These are phyloP conservation scores for Bruguiera parviflora DNA, from an alignment of 345 rosid genomes.

Conservation along the genomic window DNA sequence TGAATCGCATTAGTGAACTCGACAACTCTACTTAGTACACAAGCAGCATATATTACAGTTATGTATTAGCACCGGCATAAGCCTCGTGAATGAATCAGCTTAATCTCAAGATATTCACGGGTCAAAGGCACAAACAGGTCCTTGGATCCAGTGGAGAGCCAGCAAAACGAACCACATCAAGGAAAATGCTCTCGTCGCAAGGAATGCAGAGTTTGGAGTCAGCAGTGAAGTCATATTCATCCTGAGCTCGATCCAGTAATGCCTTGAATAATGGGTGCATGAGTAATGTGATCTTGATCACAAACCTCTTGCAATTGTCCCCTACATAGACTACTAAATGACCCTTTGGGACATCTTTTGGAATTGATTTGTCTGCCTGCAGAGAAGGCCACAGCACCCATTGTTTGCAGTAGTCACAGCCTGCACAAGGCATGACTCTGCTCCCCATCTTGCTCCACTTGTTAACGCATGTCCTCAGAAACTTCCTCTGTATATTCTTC, in stretches of 20 bases:
- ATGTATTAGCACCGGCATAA: conserved; percentile 22
- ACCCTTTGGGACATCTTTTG: conserved; percentile 84
- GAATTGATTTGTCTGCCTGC: conserved; percentile 47
- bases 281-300: conserved; percentile 65
- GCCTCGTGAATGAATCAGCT: conserved; percentile 29
- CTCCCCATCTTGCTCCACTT: conserved; percentile 56
- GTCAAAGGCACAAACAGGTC: conserved; percentile 35
- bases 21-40: conserved; percentile 27
- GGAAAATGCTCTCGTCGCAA: conserved; percentile 68
- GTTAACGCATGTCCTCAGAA: conserved; percentile 41
- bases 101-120: neutral
- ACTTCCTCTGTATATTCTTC: conserved; percentile 44
- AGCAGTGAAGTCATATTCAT: conserved; percentile 58
- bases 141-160: conserved; percentile 40
- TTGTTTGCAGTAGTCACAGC: conserved; percentile 44
- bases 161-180: conserved; percentile 65
- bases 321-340: conserved; percentile 86
- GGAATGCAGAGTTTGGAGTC: conserved; percentile 76
- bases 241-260: conserved; percentile 69
- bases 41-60: neutral
- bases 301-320: conserved; percentile 57
- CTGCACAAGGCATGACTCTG: conserved; percentile 41
- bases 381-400: conserved; percentile 44
- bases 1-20: conserved; percentile 20
- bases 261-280: conserved; percentile 73